Percentiles rank a stretch among this genome's conserved stretches.
Evolutionary conservation across 2,329 filamentous ascomycete genomes (phyloP).

Genomic region (Coniella lustricola): DNA sequence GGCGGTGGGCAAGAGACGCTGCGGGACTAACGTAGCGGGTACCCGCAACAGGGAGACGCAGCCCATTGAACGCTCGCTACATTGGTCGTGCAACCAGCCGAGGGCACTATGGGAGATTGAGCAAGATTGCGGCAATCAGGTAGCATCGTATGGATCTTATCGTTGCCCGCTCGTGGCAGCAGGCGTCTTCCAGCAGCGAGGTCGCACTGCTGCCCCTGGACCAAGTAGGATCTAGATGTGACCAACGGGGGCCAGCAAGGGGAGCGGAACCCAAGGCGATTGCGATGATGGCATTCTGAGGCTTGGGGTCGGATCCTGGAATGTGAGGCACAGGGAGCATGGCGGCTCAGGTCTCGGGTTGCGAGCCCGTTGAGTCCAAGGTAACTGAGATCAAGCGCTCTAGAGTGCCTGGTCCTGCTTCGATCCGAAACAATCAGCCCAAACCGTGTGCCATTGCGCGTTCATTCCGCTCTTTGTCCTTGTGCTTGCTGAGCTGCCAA

Average conservation of each 20-base stretch:
- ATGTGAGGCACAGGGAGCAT: neutral
- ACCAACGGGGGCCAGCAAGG: no score
- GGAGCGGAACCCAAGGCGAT: no score
- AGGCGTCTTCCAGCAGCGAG: neutral
- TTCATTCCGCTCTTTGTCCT: no score
- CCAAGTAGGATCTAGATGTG: no score
- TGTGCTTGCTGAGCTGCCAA: no score
- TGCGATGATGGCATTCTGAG: no score
- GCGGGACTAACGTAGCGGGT: neutral
- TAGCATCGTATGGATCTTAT: constrained; percentile 1
- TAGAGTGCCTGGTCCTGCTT: no score
- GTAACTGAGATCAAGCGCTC: no score
- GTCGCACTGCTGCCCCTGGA: no score
- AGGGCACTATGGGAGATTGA: neutral
- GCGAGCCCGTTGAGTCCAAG: neutral
- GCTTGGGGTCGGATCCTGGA: neutral
- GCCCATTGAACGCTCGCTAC: neutral
- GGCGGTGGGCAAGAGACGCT: neutral
- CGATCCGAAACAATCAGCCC: no score
- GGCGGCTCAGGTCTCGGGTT: neutral
- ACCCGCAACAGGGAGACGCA: neutral
- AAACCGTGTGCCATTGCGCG: no score
- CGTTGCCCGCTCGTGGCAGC: constrained; percentile 1
- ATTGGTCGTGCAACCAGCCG: neutral
- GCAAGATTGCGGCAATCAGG: no score